Evolutionary conservation across 1,284 basidiomycete species (phyloP).

Genomic region (Xanthoconium separans): DNA sequence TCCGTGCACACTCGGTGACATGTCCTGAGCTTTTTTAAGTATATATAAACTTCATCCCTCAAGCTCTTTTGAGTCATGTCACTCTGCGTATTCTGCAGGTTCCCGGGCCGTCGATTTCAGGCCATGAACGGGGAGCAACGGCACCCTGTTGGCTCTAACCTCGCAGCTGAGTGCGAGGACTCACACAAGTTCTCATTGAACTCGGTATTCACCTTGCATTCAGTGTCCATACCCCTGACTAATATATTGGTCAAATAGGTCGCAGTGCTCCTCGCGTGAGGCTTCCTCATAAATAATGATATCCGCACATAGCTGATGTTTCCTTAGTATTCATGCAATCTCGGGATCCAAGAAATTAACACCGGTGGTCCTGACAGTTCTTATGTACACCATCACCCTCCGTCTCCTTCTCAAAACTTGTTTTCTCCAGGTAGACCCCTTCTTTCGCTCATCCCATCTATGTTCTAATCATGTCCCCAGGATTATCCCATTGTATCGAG

Average conservation of each 20-base stretch:
- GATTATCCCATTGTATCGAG: slow-evolving; percentile 5
- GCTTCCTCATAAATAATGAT: not conserved
- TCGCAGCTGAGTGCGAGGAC: slow-evolving; percentile 10
- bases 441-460: too few relatives aligned
- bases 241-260: slow-evolving; percentile 7
- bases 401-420: too few relatives aligned
- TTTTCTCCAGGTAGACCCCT: too few relatives aligned
- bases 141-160: not conserved
- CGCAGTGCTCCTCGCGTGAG: slow-evolving; percentile 18
- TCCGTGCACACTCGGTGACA: slow-evolving; percentile 7
- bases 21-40: too few relatives aligned
- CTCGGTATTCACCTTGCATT: slow-evolving; percentile 1
- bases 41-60: not conserved
- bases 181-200: slow-evolving; percentile 14
- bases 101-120: not conserved
- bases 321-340: slow-evolving; percentile 12
- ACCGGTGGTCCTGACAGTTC: not conserved
- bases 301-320: not conserved
- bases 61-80: too few relatives aligned
- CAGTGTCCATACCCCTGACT: not conserved
- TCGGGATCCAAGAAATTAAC: slow-evolving; percentile 6
- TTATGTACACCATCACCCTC: too few relatives aligned
- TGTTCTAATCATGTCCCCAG: not conserved
- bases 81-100: not conserved
- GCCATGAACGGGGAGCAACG: not conserved